Evolutionary conservation across 2,329 filamentous ascomycete species (phyloP).

Genomic region (Scytalidium lignicola): DNA sequence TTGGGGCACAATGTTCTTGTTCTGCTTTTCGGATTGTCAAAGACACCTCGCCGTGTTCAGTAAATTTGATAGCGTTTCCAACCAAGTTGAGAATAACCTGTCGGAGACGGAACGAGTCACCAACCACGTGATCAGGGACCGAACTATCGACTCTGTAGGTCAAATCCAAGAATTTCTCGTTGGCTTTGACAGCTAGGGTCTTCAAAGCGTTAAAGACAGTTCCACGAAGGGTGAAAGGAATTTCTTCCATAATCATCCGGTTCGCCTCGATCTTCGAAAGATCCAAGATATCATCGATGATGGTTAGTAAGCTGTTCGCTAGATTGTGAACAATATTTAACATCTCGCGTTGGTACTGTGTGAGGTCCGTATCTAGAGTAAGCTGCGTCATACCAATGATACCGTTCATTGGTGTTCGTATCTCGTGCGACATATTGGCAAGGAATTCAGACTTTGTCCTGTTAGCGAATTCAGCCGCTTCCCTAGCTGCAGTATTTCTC

Average conservation of each 20-base stretch:
- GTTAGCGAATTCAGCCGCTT: conserved; percentile 93
- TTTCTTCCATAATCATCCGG: conserved; percentile 97
- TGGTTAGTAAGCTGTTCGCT: conserved; percentile 91
- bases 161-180: conserved; percentile 88
- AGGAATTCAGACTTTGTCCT: conserved; percentile 98
- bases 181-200: conserved; percentile 93
- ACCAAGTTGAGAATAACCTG: conserved; percentile 97
- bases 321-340: conserved; percentile 96
- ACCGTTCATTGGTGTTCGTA: conserved; percentile 89
- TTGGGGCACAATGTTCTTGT: conserved; percentile 58
- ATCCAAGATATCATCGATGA: conserved; percentile 82
- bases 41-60: conserved; percentile 92
- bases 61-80: conserved; percentile 98
- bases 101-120: conserved; percentile 90
- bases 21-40: conserved; percentile 77
- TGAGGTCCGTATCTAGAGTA: conserved; percentile 90
- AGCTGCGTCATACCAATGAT: conserved; percentile 98
- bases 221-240: conserved; percentile 88
- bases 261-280: conserved; percentile 85
- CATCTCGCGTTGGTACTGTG: conserved; percentile 96
- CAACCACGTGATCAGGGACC: conserved; percentile 90
- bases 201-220: conserved; percentile 98
- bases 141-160: conserved; percentile 91
- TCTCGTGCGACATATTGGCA: conserved; percentile 98
- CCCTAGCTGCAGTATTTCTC: conserved; percentile 89